Evolutionary conservation across 495 filamentous ascomycete genomes (phyloP).

Genomic region (Collariella sp.): DNA sequence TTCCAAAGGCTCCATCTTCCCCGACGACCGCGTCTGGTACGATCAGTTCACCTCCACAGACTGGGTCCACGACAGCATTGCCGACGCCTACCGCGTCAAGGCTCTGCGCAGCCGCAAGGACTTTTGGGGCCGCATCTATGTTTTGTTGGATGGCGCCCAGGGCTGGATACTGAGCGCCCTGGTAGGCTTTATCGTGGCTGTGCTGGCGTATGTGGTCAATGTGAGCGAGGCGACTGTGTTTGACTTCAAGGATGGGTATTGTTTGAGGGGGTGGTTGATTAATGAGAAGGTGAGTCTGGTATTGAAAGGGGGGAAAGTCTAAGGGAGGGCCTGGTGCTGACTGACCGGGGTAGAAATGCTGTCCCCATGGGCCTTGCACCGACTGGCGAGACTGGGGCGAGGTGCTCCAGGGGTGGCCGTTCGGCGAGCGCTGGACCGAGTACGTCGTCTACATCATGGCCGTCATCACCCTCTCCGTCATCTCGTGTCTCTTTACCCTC

Average conservation of each 20-base stretch:
- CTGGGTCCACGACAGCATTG: constrained; percentile 97
- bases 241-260: constrained; percentile 87
- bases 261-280: constrained; percentile 58
- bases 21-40: constrained; percentile 93
- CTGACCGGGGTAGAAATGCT: constrained; percentile 53
- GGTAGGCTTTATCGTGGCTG: constrained; percentile 79
- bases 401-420: constrained; percentile 44
- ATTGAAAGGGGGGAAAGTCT: not conserved
- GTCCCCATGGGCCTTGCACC: constrained; percentile 56
- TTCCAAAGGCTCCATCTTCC: constrained; percentile 50
- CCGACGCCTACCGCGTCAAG: constrained; percentile 83
- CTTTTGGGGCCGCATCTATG: constrained; percentile 65
- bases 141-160: constrained; percentile 79
- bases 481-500: constrained; percentile 72
- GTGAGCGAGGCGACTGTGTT: constrained; percentile 76
- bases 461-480: constrained; percentile 62
- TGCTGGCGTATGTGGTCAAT: constrained; percentile 82
- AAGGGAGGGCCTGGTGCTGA: constrained; percentile 10
- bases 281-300: constrained; percentile 50
- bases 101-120: constrained; percentile 74
- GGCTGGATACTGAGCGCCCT: constrained; percentile 92
- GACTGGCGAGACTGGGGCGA: constrained; percentile 73
- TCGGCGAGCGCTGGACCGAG: constrained; percentile 58
- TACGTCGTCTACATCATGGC: constrained; percentile 62
- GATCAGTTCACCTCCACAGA: constrained; percentile 98